phyloP scores from a whole-genome alignment of 768 basidiomycete genomes.

The Leccinum broughii region DNA sequence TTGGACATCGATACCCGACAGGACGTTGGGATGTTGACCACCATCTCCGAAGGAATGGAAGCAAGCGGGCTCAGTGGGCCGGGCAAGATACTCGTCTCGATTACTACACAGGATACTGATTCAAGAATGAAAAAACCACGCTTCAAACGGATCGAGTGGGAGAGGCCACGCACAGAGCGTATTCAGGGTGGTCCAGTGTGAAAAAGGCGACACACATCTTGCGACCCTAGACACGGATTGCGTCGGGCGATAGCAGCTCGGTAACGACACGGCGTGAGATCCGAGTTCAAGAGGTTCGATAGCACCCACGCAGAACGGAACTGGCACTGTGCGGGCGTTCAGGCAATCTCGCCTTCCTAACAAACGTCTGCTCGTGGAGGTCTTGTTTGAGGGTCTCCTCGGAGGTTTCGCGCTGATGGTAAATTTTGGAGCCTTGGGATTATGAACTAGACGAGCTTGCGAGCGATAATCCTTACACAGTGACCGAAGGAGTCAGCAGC shows the following conservation, averaged over 20 bases:
- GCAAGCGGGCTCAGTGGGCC: slow-evolving; percentile 64
- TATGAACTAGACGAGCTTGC: slow-evolving; percentile 2
- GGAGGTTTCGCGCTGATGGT: slow-evolving; percentile 7
- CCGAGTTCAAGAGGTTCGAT: neutral
- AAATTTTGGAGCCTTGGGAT: neutral
- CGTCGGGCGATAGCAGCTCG: neutral
- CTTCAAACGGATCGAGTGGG: slow-evolving; percentile 1
- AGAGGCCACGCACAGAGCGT: slow-evolving; percentile 59
- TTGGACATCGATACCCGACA: slow-evolving; percentile 84
- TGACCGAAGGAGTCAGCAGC: neutral
- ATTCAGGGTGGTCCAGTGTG: slow-evolving; percentile 73
- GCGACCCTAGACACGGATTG: neutral
- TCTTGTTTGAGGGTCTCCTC: slow-evolving; percentile 12
- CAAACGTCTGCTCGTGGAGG: slow-evolving; percentile 7
- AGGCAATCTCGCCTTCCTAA: neutral
- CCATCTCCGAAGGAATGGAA: slow-evolving; percentile 63
- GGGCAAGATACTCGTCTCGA: slow-evolving; percentile 69
- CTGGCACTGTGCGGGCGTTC: neutral
- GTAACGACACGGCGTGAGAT: slow-evolving; percentile 2
- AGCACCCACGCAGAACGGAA: slow-evolving; percentile 4
- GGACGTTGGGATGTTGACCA: slow-evolving; percentile 38
- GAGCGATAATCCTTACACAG: neutral
- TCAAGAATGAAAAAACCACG: slow-evolving; percentile 1
- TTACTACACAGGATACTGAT: slow-evolving; percentile 71
- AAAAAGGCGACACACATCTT: slow-evolving; percentile 80